Evolutionary conservation across 2,329 filamentous ascomycete genomes (phyloP).

Genomic region (Apiospora aurea): DNA sequence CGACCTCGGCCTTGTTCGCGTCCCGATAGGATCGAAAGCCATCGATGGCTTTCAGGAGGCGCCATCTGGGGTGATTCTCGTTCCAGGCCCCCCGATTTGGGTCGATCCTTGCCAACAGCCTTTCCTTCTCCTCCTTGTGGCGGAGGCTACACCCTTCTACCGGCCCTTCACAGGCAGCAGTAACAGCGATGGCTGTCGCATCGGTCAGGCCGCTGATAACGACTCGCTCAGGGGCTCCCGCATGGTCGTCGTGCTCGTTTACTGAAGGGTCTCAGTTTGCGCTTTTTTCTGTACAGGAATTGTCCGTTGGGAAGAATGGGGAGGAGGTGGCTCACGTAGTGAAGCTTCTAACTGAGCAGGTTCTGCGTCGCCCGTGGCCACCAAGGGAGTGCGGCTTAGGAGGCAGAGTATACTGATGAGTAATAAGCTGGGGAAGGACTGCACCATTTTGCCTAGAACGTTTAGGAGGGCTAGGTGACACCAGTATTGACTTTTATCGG

Average conservation of each 20-base stretch:
- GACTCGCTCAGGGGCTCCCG: background rate
- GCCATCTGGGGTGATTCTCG: slow-evolving; percentile 46
- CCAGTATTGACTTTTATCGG: background rate
- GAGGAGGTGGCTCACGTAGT: background rate
- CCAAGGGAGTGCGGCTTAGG: background rate
- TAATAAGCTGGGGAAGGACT: background rate
- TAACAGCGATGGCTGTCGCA: background rate
- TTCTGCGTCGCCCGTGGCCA: background rate
- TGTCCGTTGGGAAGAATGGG: no score
- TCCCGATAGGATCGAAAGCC: slow-evolving; percentile 46
- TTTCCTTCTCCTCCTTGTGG: slow-evolving; percentile 42
- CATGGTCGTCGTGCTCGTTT: background rate
- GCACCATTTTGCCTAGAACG: background rate
- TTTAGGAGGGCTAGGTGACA: background rate
- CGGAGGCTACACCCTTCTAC: slow-evolving; percentile 21
- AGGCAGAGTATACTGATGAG: background rate
- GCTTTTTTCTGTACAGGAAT: no score
- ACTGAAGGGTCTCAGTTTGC: background rate
- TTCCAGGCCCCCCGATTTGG: slow-evolving; percentile 43
- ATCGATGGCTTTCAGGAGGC: slow-evolving; percentile 49
- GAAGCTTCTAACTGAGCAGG: background rate
- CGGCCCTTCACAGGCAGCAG: background rate
- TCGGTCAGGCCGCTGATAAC: background rate
- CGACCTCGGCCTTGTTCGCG: slow-evolving; percentile 45
- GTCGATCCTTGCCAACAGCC: slow-evolving; percentile 40